Evolutionary conservation across 345 rosid species (phyloP), one percentile per base, ranked within the genome.

Genomic region (Populus ilicifolia): DNA sequence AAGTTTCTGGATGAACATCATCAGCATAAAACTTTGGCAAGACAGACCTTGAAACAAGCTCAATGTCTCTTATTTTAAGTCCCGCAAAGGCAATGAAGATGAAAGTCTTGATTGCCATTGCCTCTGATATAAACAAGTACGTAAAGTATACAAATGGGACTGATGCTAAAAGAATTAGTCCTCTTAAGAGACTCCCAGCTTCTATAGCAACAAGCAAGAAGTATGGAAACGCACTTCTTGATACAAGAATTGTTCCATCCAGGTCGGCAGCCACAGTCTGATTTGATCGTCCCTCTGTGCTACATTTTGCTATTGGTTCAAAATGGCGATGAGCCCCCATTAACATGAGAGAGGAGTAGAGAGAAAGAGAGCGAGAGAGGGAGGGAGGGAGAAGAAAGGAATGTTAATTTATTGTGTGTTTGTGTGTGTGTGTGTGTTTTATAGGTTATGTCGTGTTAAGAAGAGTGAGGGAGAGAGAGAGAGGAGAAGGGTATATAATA

Each of bases 171-270:
- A 95, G 89, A 70, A 93, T 12, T 5, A 93, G 74, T 1, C 93
- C 97, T 36, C 99, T 72, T 3, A 86, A 12, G 2, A 92, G 65
- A 79, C 99, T 92, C 10, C 99, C 99, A 6, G 98, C 99, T 78
- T 92, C 98, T 3, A 93, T 88, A 3, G 99, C 99, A 20, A 95
- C 81, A 9, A 95, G 98, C 76, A 95, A 79, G 88, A 82, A 95
- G 80, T 88, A 95, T 23, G 99, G 97, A 48, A 95, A 95, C 16
- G 99, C 92, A 65, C 90, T 90, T 23, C 88, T 83, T n/a, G 98
- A 92, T 30, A 88, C 81, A 0, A 93, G 93, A 70, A 95, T 85
- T 0, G 99, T 93, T 33, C 99, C 99, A 16, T 92, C 94, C 1
- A 95, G 86, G 79, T 89, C 97, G 0, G 99, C 88, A 1, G 89